phyloP scores from a whole-genome alignment of 495 filamentous ascomycete genomes.

The Letharia lupina region DNA sequence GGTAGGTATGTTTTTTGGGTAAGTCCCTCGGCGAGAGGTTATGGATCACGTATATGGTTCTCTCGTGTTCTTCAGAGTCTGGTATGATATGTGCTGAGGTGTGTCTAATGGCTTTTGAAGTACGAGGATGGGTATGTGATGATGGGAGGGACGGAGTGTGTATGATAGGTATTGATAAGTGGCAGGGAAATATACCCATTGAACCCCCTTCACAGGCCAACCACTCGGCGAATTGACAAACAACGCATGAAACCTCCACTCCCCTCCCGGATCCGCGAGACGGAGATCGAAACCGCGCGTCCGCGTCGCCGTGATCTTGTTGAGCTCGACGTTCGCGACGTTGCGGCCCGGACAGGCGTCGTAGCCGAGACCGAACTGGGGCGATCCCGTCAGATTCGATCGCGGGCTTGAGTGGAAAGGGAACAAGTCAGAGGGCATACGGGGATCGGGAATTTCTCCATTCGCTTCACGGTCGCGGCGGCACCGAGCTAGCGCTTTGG shows the following conservation, averaged over 20 bases:
- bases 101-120: too few relatives aligned
- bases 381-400: too few relatives aligned
- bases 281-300: slow-evolving; percentile 26
- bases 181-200: too few relatives aligned
- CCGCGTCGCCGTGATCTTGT: slow-evolving; percentile 27
- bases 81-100: too few relatives aligned
- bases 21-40: too few relatives aligned
- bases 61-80: too few relatives aligned
- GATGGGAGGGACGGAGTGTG: too few relatives aligned
- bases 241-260: slow-evolving; percentile 28
- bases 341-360: slow-evolving; percentile 30
- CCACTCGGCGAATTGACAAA: slow-evolving; percentile 25
- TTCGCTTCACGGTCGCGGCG: neutral
- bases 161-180: too few relatives aligned
- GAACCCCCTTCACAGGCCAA: slow-evolving; percentile 22
- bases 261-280: slow-evolving; percentile 15
- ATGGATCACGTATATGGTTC: too few relatives aligned
- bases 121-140: too few relatives aligned
- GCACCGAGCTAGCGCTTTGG: neutral
- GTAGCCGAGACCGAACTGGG: slow-evolving; percentile 29
- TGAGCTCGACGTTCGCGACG: slow-evolving; percentile 29
- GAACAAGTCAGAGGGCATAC: neutral
- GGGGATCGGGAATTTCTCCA: neutral
- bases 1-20: too few relatives aligned
- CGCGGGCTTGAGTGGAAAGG: neutral